Evolutionary conservation across 2,329 filamentous ascomycete genomes (phyloP).

Genomic region (Xylaria multiplex): DNA sequence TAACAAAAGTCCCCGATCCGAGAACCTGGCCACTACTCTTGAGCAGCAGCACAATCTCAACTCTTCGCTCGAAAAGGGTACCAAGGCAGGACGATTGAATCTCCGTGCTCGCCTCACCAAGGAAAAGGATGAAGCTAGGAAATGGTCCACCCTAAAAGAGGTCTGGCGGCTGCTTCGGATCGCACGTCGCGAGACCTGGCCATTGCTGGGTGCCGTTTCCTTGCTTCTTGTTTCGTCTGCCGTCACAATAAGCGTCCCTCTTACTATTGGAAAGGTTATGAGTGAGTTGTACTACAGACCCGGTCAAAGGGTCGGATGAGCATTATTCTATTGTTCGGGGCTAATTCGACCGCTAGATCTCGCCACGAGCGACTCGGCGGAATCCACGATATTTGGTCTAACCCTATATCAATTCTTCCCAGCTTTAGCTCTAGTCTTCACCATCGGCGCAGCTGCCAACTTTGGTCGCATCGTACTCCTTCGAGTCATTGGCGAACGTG

Average conservation of each 20-base stretch:
- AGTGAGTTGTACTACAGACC: constrained; percentile 31
- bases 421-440: constrained; percentile 78
- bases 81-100: constrained; percentile 88
- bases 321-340: neutral
- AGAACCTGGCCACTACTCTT: constrained; percentile 47
- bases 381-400: constrained; percentile 80
- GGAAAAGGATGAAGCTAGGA: constrained; percentile 70
- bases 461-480: constrained; percentile 94
- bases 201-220: constrained; percentile 80
- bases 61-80: constrained; percentile 81
- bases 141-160: constrained; percentile 74
- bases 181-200: constrained; percentile 82
- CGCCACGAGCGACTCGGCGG: constrained; percentile 77
- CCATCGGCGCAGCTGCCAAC: constrained; percentile 86
- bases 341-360: constrained; percentile 65
- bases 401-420: constrained; percentile 89
- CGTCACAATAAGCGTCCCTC: constrained; percentile 96
- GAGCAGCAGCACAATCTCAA: constrained; percentile 69
- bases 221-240: constrained; percentile 89
- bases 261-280: constrained; percentile 94
- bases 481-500: constrained; percentile 92
- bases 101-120: constrained; percentile 87
- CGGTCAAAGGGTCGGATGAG: neutral
- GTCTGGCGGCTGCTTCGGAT: constrained; percentile 90
- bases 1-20: constrained; percentile 1